Evolutionary conservation across 805 yeast species (phyloP).

Genomic region (Sugiyamaella boreocaroliniensis): DNA sequence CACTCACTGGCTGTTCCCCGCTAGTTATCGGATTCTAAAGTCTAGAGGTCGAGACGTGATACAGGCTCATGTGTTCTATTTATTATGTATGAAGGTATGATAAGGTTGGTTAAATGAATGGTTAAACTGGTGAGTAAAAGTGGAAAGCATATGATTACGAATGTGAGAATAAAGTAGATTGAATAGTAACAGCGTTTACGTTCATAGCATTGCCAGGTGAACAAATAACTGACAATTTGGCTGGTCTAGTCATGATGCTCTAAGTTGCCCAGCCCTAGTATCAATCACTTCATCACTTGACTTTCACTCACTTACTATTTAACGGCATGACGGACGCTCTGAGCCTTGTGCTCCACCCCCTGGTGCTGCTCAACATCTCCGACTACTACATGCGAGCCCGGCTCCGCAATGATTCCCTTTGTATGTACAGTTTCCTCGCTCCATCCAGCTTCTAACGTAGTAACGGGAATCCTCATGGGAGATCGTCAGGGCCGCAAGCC

Average conservation of each 20-base stretch:
- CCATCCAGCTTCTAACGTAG: constrained; percentile 14
- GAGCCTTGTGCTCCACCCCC: constrained; percentile 28
- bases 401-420: constrained; percentile 5
- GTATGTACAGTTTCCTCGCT: constrained; percentile 14
- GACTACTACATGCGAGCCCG: constrained; percentile 29
- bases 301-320: too few species aligned
- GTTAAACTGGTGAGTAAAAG: neutral
- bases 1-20: constrained; percentile 13
- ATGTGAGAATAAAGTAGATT: too few species aligned
- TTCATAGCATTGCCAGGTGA: too few species aligned
- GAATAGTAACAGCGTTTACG: too few species aligned
- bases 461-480: constrained; percentile 32
- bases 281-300: too few species aligned
- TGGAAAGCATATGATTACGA: too few species aligned
- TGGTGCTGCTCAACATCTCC: constrained; percentile 32
- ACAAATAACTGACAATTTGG: too few species aligned
- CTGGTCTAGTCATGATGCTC: too few species aligned
- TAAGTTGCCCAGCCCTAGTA: neutral
- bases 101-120: neutral
- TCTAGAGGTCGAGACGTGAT: neutral
- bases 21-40: neutral
- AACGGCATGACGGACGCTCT: neutral
- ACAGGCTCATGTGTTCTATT: neutral
- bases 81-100: neutral
- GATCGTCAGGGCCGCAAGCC: constrained; percentile 24